phyloP scores from a whole-genome alignment of 331 rosid species.

The Acacia pycnantha region DNA sequence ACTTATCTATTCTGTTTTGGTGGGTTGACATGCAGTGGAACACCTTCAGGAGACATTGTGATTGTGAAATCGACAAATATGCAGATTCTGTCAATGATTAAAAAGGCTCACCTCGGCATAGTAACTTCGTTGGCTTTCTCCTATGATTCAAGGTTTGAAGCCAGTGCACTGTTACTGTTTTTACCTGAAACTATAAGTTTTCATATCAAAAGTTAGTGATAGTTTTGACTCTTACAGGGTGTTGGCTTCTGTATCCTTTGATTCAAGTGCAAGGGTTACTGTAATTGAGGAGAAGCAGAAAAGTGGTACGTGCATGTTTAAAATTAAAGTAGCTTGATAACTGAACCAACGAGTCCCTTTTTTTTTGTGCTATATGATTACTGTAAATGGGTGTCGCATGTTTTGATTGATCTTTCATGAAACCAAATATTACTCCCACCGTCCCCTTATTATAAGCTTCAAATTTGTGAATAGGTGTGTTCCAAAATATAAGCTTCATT shows the following conservation, averaged over 20 bases:
- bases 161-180: not conserved
- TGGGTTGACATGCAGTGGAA: slow-evolving; percentile 71
- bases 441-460: no score
- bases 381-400: not conserved
- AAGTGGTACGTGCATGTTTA: slow-evolving; percentile 48
- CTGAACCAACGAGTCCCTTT: not conserved
- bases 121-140: slow-evolving; percentile 84
- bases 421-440: no score
- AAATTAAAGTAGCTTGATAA: slow-evolving; percentile 8
- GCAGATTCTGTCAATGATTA: slow-evolving; percentile 54
- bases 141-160: slow-evolving; percentile 75
- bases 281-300: slow-evolving; percentile 52
- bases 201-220: slow-evolving; percentile 23
- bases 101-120: slow-evolving; percentile 79
- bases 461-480: no score
- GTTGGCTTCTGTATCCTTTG: slow-evolving; percentile 83
- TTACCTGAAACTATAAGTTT: slow-evolving; percentile 8
- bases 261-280: slow-evolving; percentile 79
- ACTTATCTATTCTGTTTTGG: slow-evolving; percentile 28
- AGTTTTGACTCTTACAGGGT: slow-evolving; percentile 44
- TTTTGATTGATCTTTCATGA: not conserved
- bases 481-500: no score
- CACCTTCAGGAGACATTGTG: slow-evolving; percentile 67
- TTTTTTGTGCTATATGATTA: not conserved
- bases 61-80: slow-evolving; percentile 60